A percentile compares a stretch with the other conserved stretches of the same genome.
These are phyloP conservation scores for Trichophyton mentagrophytes DNA, from an alignment of 2,329 filamentous ascomycete genomes.

Conservation along the genomic window DNA sequence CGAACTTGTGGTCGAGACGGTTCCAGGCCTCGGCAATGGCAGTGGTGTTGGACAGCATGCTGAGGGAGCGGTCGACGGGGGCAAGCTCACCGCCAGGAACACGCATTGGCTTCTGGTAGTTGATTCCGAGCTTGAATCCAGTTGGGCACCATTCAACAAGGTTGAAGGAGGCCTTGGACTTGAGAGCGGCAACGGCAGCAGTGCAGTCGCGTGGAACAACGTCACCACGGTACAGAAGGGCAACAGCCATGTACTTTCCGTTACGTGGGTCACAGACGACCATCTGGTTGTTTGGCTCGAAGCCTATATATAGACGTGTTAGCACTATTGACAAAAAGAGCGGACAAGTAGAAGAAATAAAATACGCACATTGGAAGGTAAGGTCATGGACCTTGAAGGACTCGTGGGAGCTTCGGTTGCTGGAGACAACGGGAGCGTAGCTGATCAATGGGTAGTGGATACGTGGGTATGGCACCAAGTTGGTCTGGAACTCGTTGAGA, in stretches of 20 bases:
- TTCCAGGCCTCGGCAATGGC: slow-evolving; percentile 98
- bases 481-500: slow-evolving; percentile 99
- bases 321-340: neutral
- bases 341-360: slow-evolving; percentile 7
- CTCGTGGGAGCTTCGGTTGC: slow-evolving; percentile 92
- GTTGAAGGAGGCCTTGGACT: slow-evolving; percentile 98
- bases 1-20: slow-evolving; percentile 92
- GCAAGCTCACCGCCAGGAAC: slow-evolving; percentile 95
- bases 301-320: slow-evolving; percentile 63
- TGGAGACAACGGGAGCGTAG: slow-evolving; percentile 87
- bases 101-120: slow-evolving; percentile 93
- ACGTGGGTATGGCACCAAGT: slow-evolving; percentile 94
- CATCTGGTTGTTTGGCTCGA: slow-evolving; percentile 99
- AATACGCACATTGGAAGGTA: slow-evolving; percentile 47
- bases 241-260: slow-evolving; percentile 99
- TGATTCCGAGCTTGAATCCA: slow-evolving; percentile 99
- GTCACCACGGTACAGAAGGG: slow-evolving; percentile 93
- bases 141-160: slow-evolving; percentile 99
- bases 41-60: slow-evolving; percentile 91
- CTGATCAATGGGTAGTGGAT: slow-evolving; percentile 99
- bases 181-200: slow-evolving; percentile 82
- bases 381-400: slow-evolving; percentile 74
- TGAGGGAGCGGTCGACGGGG: slow-evolving; percentile 95
- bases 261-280: slow-evolving; percentile 98
- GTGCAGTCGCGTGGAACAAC: slow-evolving; percentile 95